Percentiles rank a stretch among this genome's conserved stretches.
Conservation (phyloP, 1,284 basidiomycete genomes). For the Ganoderma meredithae region DNA sequence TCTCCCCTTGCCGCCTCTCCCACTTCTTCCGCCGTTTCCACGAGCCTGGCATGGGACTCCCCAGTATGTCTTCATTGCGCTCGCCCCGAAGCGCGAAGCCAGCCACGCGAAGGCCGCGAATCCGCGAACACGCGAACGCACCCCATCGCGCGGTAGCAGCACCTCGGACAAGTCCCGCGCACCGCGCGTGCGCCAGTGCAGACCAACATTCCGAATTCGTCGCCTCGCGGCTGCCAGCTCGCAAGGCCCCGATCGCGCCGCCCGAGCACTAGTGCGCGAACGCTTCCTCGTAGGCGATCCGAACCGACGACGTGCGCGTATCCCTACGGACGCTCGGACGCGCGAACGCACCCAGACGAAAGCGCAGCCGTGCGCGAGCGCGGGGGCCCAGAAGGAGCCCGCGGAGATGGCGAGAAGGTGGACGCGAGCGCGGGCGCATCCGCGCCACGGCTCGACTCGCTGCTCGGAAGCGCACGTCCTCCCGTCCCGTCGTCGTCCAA, state of each 20-base stretch:
- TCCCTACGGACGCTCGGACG: not conserved
- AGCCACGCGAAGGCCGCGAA: conserved; percentile 2
- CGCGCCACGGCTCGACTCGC: conserved; percentile 1
- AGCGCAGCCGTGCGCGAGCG: not conserved
- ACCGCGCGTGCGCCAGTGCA: not conserved
- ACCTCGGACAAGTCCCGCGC: not conserved
- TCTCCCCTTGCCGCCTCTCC: not conserved
- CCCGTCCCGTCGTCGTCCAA: no score
- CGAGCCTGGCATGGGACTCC: not conserved
- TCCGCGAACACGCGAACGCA: not conserved
- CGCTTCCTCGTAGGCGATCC: not conserved
- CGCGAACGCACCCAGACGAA: not conserved
- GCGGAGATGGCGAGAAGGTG: not conserved
- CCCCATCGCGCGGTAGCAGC: not conserved
- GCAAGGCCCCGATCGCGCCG: not conserved
- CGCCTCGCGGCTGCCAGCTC: not conserved
- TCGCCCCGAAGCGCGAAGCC: not conserved
- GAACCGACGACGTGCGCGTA: not conserved
- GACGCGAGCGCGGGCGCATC: not conserved
- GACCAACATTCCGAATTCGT: not conserved
- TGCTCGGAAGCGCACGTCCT: conserved; percentile 7
- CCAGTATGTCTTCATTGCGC: conserved; percentile 6
- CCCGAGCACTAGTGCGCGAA: not conserved
- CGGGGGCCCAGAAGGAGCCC: not conserved
- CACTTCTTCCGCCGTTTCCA: conserved; percentile 4